phyloP scores from a whole-genome alignment of 2,329 filamentous ascomycete species.

The Aureobasidium sp. region DNA sequence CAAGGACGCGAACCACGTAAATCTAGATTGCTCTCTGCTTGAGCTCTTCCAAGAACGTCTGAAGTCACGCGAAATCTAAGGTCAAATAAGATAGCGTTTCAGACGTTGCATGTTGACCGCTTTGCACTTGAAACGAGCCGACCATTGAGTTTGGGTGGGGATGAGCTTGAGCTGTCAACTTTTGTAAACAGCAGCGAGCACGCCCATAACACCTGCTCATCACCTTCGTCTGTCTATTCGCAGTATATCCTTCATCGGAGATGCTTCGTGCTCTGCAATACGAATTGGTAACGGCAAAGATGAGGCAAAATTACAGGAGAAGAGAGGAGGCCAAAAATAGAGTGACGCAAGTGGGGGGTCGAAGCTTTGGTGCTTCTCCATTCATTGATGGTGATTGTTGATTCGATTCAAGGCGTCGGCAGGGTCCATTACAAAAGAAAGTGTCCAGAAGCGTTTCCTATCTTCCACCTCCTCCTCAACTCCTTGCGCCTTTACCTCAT shows the following conservation, averaged over 20 bases:
- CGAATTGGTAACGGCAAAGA: neutral
- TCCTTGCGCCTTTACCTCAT: neutral
- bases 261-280: neutral
- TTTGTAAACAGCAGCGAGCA: neutral
- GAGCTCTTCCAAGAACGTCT: too few species aligned
- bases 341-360: conserved; percentile 10
- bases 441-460: neutral
- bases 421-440: neutral
- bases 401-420: conserved; percentile 1
- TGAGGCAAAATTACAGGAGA: neutral
- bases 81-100: neutral
- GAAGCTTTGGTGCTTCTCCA: neutral
- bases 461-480: neutral
- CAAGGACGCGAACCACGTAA: too few species aligned
- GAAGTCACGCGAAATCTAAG: neutral
- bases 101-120: conserved; percentile 1
- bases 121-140: neutral
- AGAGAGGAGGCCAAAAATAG: neutral
- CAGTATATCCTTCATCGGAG: neutral
- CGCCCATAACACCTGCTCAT: neutral
- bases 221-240: too few species aligned
- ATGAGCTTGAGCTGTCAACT: neutral
- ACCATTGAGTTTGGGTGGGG: neutral
- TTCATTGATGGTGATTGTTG: conserved; percentile 5
- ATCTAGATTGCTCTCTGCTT: too few species aligned